These are phyloP conservation scores for Panicum hallii DNA, from an alignment of 202 grass and related monocot species.

Conservation along the genomic window DNA sequence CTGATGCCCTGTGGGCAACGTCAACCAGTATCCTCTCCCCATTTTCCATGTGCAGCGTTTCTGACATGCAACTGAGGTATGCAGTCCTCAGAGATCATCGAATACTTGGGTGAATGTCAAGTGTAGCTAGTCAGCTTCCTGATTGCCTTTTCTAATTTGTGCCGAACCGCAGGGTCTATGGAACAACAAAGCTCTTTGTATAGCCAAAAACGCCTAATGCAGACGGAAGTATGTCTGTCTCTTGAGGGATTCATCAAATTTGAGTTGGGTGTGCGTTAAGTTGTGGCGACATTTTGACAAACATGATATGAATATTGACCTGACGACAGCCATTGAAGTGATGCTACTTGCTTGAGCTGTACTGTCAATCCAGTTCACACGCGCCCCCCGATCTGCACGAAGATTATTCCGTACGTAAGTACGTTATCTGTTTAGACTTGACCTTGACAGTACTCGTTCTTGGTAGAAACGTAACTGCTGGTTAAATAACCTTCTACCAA, in stretches of 20 bases:
- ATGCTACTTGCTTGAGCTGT: neutral
- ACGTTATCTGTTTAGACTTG: neutral
- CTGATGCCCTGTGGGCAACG: too few relatives aligned
- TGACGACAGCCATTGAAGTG: neutral
- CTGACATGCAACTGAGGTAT: too few relatives aligned
- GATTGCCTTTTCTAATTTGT: too few relatives aligned
- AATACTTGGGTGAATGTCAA: too few relatives aligned
- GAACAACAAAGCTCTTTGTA: too few relatives aligned
- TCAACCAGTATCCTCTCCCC: too few relatives aligned
- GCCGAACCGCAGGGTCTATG: too few relatives aligned
- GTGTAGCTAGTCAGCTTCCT: too few relatives aligned
- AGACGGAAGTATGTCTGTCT: neutral
- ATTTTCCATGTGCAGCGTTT: too few relatives aligned
- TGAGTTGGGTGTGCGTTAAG: neutral
- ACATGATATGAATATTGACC: neutral
- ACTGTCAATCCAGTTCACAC: neutral
- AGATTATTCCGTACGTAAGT: neutral
- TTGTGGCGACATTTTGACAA: neutral
- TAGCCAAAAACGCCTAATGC: too few relatives aligned
- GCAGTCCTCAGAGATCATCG: too few relatives aligned
- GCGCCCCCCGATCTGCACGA: neutral
- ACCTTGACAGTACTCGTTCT: neutral
- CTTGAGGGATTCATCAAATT: neutral
- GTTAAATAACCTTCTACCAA: neutral
- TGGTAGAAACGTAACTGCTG: neutral